Evolutionary conservation across 1,139 yeast genomes (phyloP).

Genomic region (Magnusiomyces suaveolens): DNA sequence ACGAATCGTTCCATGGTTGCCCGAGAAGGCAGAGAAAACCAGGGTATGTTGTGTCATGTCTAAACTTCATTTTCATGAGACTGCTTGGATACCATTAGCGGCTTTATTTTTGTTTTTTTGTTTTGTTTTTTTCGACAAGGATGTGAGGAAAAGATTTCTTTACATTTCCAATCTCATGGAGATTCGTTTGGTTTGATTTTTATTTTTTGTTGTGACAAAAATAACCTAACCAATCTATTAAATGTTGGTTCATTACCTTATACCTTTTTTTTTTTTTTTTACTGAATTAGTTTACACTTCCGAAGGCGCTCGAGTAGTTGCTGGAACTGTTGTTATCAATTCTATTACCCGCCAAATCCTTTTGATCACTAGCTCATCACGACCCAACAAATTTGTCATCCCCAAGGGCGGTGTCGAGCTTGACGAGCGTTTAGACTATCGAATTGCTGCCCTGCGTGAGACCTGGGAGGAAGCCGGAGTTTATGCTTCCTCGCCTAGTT

Average conservation of each 20-base stretch:
- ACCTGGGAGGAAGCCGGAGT: slow-evolving; percentile 99
- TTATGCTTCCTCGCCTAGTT: slow-evolving; percentile 46
- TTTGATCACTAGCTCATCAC: slow-evolving; percentile 64
- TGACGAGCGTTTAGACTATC: slow-evolving; percentile 48
- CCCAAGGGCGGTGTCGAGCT: slow-evolving; percentile 94
- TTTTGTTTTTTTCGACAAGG: too few species aligned
- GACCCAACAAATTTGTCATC: slow-evolving; percentile 59
- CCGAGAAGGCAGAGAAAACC: slow-evolving; percentile 40
- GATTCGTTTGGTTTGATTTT: too few species aligned
- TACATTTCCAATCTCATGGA: too few species aligned
- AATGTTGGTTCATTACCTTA: too few species aligned
- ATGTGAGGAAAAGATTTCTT: too few species aligned
- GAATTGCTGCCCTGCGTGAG: slow-evolving; percentile 60
- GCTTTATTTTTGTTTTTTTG: too few species aligned
- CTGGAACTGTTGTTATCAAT: slow-evolving; percentile 79
- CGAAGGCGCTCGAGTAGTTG: slow-evolving; percentile 76
- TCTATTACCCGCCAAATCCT: slow-evolving; percentile 50
- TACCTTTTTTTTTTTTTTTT: not conserved
- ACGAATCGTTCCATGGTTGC: slow-evolving; percentile 26
- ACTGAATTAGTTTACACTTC: slow-evolving; percentile 35
- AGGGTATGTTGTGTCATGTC: slow-evolving; percentile 24
- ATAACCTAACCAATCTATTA: not conserved
- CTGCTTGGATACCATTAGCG: too few species aligned
- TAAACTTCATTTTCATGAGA: too few species aligned
- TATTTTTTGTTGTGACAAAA: too few species aligned